A percentile compares a stretch with the other conserved stretches of the same genome.
phyloP scores from a whole-genome alignment of 495 filamentous ascomycete genomes.

The Aspergillus diversus region DNA sequence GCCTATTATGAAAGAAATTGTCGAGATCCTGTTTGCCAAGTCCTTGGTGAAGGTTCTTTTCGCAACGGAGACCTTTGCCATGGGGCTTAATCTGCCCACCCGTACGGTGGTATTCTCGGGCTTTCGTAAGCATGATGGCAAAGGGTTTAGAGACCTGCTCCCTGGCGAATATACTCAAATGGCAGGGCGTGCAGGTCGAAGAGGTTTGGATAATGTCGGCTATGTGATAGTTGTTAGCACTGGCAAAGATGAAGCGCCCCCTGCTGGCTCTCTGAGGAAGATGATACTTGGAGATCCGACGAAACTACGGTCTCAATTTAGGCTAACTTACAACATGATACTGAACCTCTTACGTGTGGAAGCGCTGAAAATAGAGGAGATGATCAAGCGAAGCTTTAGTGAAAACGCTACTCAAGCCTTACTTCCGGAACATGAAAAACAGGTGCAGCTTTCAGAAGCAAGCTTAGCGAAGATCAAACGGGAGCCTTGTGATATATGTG shows the following conservation, averaged over 20 bases:
- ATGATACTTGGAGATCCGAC: slow-evolving; percentile 98
- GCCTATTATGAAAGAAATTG: slow-evolving; percentile 96
- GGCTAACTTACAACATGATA: slow-evolving; percentile 99
- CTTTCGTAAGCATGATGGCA: slow-evolving; percentile 93
- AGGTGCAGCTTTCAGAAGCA: slow-evolving; percentile 89
- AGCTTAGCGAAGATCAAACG: slow-evolving; percentile 88
- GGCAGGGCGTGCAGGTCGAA: slow-evolving; percentile 91
- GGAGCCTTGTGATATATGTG: slow-evolving; percentile 81
- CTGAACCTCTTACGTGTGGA: slow-evolving; percentile 93
- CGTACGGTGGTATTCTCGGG: slow-evolving; percentile 97
- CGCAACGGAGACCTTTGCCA: slow-evolving; percentile 97
- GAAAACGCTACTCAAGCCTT: slow-evolving; percentile 98
- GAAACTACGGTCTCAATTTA: slow-evolving; percentile 93
- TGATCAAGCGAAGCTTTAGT: slow-evolving; percentile 99
- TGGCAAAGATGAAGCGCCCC: slow-evolving; percentile 84
- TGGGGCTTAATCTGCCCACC: slow-evolving; percentile 95
- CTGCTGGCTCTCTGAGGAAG: slow-evolving; percentile 74
- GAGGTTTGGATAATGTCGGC: slow-evolving; percentile 89
- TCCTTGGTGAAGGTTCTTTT: slow-evolving; percentile 96
- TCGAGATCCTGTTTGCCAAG: slow-evolving; percentile 94
- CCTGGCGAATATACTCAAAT: slow-evolving; percentile 99
- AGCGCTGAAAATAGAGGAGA: slow-evolving; percentile 97
- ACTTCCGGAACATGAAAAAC: slow-evolving; percentile 91
- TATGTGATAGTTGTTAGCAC: slow-evolving; percentile 90
- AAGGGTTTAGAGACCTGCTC: slow-evolving; percentile 84